Evolutionary conservation across 225 moss, liverwort and hornwort species (phyloP).

Genomic region (Bryum argenteum): DNA sequence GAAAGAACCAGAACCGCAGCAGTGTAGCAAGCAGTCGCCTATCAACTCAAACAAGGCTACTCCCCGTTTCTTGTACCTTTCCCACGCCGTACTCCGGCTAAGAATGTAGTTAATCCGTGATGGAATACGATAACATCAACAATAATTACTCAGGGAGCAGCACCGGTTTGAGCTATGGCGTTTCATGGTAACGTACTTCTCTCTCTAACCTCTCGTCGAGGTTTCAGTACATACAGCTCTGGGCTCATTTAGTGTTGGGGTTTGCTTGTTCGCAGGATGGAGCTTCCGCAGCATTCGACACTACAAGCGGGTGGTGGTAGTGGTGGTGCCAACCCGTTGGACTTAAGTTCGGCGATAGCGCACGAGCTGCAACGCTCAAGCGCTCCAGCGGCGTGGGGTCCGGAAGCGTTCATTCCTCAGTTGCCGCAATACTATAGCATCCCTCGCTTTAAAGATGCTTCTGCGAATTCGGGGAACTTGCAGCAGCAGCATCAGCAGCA

Average conservation of each 20-base stretch:
- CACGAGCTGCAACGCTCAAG: slow-evolving; percentile 44
- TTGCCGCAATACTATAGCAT: slow-evolving; percentile 31
- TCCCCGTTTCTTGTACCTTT: neutral
- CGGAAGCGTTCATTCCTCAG: slow-evolving; percentile 8
- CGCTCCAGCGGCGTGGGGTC: slow-evolving; percentile 19
- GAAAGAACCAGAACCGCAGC: neutral
- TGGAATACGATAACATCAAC: neutral
- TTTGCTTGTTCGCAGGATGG: slow-evolving; percentile 28
- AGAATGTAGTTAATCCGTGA: too few relatives aligned
- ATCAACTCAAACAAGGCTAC: neutral
- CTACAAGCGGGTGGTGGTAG: slow-evolving; percentile 19
- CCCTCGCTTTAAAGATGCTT: slow-evolving; percentile 38
- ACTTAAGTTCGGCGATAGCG: slow-evolving; percentile 44
- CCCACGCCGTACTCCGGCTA: neutral
- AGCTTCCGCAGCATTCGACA: slow-evolving; percentile 26
- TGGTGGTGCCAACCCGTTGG: slow-evolving; percentile 30
- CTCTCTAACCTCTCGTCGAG: neutral
- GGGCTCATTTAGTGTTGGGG: neutral
- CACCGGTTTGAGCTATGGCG: slow-evolving; percentile 25
- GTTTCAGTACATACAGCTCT: neutral
- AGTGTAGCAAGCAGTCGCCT: neutral
- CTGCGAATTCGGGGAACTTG: neutral
- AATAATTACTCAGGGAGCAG: neutral
- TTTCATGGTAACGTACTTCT: slow-evolving; percentile 11
- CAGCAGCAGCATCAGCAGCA: neutral